Percentiles rank a stretch among this genome's conserved stretches.
phyloP scores from a whole-genome alignment of 108 stramenopile species.

The Cyclostephanos invisitatus region DNA sequence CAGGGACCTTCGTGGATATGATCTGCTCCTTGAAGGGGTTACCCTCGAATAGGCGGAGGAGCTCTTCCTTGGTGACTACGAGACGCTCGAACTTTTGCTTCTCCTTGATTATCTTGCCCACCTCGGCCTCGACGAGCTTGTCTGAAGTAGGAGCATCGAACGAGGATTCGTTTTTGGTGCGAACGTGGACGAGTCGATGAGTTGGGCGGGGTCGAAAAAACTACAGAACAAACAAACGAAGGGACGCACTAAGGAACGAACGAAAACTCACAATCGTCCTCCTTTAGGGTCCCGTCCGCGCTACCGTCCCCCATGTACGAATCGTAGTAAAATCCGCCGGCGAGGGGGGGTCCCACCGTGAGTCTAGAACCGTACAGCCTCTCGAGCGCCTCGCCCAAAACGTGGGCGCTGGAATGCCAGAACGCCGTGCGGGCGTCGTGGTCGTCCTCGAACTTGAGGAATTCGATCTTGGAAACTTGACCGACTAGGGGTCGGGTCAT shows the following conservation, averaged over 20 bases:
- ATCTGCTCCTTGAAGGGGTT: conserved; percentile 98
- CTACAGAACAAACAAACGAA: background rate
- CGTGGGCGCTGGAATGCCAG: conserved; percentile 99
- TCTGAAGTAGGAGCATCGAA: conserved; percentile 30
- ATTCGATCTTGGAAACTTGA: conserved; percentile 80
- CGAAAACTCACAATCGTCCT: conserved; percentile 88
- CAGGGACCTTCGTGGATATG: conserved; percentile 94
- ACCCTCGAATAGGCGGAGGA: conserved; percentile 93
- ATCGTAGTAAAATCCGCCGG: conserved; percentile 99
- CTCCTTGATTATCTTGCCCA: conserved; percentile 86
- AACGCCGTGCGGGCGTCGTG: conserved; percentile 94
- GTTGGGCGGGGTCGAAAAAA: too few species aligned
- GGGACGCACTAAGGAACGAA: background rate
- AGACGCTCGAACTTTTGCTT: conserved; percentile 98
- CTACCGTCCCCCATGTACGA: conserved; percentile 91
- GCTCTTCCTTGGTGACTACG: conserved; percentile 98
- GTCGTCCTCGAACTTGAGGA: conserved; percentile 91
- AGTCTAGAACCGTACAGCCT: conserved; percentile 91
- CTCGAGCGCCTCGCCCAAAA: conserved; percentile 97
- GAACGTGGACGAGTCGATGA: background rate
- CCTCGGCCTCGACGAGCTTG: conserved; percentile 79
- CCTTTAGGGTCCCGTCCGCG: conserved; percentile 66
- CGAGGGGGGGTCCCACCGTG: conserved; percentile 96
- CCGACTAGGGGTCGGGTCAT: conserved; percentile 94
- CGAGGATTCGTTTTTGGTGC: background rate